Percentiles rank a stretch among this genome's conserved stretches.
Conservation (phyloP, 139 green algal species). For the Chloropicon primus region DNA sequence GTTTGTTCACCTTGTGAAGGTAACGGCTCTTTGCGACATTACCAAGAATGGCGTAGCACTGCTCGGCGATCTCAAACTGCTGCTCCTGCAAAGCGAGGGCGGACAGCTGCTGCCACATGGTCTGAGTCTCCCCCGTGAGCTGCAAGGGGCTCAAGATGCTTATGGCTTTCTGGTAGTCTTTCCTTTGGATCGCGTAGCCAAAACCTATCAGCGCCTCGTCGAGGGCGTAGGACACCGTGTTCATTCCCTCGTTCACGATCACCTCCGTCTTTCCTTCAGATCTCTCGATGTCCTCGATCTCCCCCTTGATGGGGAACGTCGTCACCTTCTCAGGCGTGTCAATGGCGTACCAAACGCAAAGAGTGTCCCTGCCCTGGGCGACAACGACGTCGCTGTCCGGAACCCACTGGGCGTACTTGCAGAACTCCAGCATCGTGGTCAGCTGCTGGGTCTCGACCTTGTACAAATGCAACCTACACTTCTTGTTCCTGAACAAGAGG, state of each 20-base stretch:
- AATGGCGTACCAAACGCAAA: conserved; percentile 76
- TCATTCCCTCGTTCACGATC: conserved; percentile 55
- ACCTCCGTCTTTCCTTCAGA: conserved; percentile 40
- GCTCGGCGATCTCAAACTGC: conserved; percentile 51
- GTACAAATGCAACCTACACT: conserved; percentile 53
- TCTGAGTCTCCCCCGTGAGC: conserved; percentile 56
- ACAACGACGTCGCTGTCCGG: conserved; percentile 62
- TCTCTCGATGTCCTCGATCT: conserved; percentile 29
- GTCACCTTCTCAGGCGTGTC: conserved; percentile 42
- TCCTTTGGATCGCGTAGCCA: background rate
- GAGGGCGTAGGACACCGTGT: conserved; percentile 45
- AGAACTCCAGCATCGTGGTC: conserved; percentile 54
- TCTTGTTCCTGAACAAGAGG: conserved; percentile 75
- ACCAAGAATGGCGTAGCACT: conserved; percentile 57
- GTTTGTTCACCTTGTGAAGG: conserved; percentile 37
- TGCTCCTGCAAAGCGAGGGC: conserved; percentile 16
- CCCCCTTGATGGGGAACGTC: conserved; percentile 52
- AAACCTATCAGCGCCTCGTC: conserved; percentile 49
- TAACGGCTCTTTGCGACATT: conserved; percentile 44
- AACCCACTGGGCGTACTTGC: conserved; percentile 70
- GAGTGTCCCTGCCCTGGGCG: conserved; percentile 48
- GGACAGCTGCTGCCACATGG: conserved; percentile 54
- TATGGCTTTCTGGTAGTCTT: conserved; percentile 22
- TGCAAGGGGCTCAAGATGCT: conserved; percentile 56
- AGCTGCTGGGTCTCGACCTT: conserved; percentile 46